These are phyloP conservation scores for Aspergillus phoenicis DNA, from an alignment of 2,329 filamentous ascomycete species.

Conservation along the genomic window DNA sequence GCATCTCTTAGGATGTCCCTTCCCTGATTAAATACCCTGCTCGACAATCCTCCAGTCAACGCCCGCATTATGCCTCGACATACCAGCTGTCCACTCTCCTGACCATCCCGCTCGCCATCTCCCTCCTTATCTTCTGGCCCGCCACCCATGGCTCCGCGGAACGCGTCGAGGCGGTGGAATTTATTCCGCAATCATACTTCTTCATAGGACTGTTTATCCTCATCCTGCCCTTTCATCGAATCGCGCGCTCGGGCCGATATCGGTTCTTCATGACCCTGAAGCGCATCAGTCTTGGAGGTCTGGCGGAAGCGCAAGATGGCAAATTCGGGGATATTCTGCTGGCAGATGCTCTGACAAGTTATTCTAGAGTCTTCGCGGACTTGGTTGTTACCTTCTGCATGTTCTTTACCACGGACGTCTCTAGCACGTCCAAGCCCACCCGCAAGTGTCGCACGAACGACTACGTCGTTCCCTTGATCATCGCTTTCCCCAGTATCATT, in stretches of 20 bases:
- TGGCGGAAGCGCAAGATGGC: constrained; percentile 82
- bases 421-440: constrained; percentile 79
- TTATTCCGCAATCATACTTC: constrained; percentile 83
- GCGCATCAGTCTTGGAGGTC: constrained; percentile 78
- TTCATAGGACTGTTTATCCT: constrained; percentile 71
- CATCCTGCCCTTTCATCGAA: constrained; percentile 68
- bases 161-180: constrained; percentile 76
- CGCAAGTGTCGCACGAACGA: constrained; percentile 73
- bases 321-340: constrained; percentile 94
- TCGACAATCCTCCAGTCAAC: constrained; percentile 69
- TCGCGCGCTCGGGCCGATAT: constrained; percentile 70
- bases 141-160: constrained; percentile 70
- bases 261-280: constrained; percentile 75
- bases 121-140: constrained; percentile 80
- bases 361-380: constrained; percentile 88
- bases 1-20: constrained; percentile 67
- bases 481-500: constrained; percentile 80
- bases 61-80: constrained; percentile 76
- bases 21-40: constrained; percentile 82
- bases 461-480: constrained; percentile 79
- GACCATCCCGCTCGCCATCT: constrained; percentile 69
- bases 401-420: constrained; percentile 73
- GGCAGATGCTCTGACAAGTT: constrained; percentile 91
- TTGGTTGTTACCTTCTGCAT: constrained; percentile 88
- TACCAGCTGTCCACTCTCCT: constrained; percentile 83